These are phyloP conservation scores for Fusarium buxicola DNA, from an alignment of 2,329 filamentous ascomycete species.

Conservation along the genomic window DNA sequence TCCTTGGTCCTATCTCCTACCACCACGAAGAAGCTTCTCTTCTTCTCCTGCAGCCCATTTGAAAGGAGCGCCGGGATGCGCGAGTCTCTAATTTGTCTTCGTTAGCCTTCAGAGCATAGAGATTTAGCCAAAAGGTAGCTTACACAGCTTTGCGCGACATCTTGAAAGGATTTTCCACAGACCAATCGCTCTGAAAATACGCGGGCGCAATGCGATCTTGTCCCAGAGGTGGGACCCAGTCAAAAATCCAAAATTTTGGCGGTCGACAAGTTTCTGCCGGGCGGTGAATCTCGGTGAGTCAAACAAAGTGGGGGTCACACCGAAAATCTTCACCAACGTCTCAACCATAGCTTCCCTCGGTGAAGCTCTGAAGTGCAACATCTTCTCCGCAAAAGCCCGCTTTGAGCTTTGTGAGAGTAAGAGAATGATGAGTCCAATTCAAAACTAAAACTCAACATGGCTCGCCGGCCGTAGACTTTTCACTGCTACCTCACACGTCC, in stretches of 20 bases:
- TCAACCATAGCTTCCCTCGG: not conserved
- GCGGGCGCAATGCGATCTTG: constrained; percentile 47
- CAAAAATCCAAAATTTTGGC: constrained; percentile 56
- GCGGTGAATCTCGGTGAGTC: constrained; percentile 48
- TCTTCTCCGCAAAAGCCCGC: not conserved
- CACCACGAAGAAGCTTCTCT: constrained; percentile 97
- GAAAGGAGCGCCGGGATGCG: constrained; percentile 91
- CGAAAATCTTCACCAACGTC: not conserved
- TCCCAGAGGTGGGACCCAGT: constrained; percentile 41
- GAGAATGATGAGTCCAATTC: no score
- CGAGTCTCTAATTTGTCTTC: constrained; percentile 71
- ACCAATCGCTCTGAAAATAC: constrained; percentile 45
- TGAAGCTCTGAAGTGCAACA: constrained; percentile 3
- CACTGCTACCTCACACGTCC: no score
- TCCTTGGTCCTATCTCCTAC: constrained; percentile 94
- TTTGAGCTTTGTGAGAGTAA: not conserved
- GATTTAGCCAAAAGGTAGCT: constrained; percentile 30
- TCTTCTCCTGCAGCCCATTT: constrained; percentile 95
- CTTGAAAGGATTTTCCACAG: constrained; percentile 47
- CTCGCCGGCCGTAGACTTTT: no score
- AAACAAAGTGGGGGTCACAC: constrained; percentile 24
- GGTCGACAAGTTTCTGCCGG: constrained; percentile 53
- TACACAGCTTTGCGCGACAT: constrained; percentile 72
- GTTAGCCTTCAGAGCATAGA: constrained; percentile 13
- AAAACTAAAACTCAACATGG: no score